Evolutionary conservation across 495 filamentous ascomycete genomes (phyloP).

Genomic region (Aspergillus ostianus): DNA sequence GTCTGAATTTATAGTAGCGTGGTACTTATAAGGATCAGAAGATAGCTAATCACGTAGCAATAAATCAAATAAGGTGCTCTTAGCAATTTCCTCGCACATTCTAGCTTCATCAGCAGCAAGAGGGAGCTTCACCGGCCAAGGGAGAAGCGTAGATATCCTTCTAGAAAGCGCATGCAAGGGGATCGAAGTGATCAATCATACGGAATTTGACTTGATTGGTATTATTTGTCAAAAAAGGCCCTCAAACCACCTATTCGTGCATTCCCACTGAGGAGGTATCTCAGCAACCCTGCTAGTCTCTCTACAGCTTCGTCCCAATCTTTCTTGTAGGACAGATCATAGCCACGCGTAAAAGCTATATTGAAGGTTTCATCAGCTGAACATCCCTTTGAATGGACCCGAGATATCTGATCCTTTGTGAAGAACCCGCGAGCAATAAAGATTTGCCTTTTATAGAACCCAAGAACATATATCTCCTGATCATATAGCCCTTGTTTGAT

Average conservation of each 20-base stretch:
- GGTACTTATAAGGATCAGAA: too few species aligned
- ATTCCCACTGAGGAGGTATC: constrained; percentile 2
- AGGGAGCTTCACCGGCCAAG: too few species aligned
- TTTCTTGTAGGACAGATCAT: neutral
- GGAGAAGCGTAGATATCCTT: too few species aligned
- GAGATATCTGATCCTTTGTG: neutral
- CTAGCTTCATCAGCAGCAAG: too few species aligned
- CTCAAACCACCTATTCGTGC: constrained; percentile 7
- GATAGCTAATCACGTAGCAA: too few species aligned
- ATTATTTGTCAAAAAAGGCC: too few species aligned
- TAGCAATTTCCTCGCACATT: too few species aligned
- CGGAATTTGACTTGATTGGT: too few species aligned
- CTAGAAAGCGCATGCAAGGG: too few species aligned
- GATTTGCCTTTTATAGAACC: neutral
- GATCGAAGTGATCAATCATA: too few species aligned
- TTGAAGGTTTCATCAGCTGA: constrained; percentile 1
- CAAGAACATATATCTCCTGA: neutral
- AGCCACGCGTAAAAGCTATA: constrained; percentile 3
- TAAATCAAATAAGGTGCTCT: too few species aligned
- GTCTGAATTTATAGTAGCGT: too few species aligned
- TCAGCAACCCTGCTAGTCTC: neutral
- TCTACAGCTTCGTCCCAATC: neutral
- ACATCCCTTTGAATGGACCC: constrained; percentile 1
- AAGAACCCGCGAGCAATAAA: neutral
- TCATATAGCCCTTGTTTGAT: neutral